A percentile compares a stretch with the other conserved stretches of the same genome.
Conservation (phyloP, 805 yeast species). For the Wickerhamiella cacticola region DNA sequence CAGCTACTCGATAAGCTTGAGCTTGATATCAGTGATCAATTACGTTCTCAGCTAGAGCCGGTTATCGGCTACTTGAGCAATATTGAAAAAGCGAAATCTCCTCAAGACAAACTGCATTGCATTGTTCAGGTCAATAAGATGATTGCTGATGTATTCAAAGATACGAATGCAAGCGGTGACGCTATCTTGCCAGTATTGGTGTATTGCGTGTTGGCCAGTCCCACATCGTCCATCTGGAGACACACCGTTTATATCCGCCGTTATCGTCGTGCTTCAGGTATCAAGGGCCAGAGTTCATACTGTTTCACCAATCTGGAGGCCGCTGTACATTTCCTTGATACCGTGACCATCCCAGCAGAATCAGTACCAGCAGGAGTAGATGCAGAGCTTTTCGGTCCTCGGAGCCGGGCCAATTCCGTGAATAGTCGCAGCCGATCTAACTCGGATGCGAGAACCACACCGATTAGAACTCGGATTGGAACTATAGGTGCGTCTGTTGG, state of each 20-base stretch:
- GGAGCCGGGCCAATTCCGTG: not conserved
- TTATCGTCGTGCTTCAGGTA: constrained; percentile 28
- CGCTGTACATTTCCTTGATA: constrained; percentile 30
- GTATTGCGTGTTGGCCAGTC: constrained; percentile 26
- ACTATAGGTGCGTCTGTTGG: constrained; percentile 9
- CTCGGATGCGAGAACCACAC: constrained; percentile 20
- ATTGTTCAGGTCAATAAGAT: constrained; percentile 30
- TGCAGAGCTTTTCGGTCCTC: constrained; percentile 16
- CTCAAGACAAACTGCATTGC: constrained; percentile 28
- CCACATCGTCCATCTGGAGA: constrained; percentile 28
- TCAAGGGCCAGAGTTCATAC: constrained; percentile 32
- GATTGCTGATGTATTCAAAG: constrained; percentile 26
- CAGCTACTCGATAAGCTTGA: constrained; percentile 27
- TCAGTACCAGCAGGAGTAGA: constrained; percentile 26
- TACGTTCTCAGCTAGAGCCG: constrained; percentile 15
- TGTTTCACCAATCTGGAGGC: constrained; percentile 36
- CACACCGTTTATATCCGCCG: constrained; percentile 31
- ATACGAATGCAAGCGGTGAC: constrained; percentile 28
- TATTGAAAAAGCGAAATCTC: constrained; percentile 26
- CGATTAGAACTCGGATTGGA: constrained; percentile 13
- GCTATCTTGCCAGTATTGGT: constrained; percentile 31
- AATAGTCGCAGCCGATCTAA: constrained; percentile 1
- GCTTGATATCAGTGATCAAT: constrained; percentile 17
- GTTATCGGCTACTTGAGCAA: constrained; percentile 14
- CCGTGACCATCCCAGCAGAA: constrained; percentile 23